These are phyloP conservation scores for Ramaria rubella DNA, from an alignment of 768 basidiomycete genomes.

Conservation along the genomic window DNA sequence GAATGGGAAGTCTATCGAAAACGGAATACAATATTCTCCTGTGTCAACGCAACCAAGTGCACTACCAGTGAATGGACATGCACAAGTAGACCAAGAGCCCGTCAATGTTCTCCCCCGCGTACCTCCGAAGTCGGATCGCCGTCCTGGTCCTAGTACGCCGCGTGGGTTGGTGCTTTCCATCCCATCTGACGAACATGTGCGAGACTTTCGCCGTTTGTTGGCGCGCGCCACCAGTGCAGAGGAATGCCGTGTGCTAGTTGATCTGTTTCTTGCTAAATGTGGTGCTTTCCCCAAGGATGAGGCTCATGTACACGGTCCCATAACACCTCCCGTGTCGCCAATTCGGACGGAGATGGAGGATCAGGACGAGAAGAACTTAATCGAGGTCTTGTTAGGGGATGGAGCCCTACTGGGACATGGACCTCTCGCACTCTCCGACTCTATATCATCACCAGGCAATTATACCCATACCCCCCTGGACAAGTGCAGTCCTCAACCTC, in stretches of 20 bases:
- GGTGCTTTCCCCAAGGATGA: conserved; percentile 35
- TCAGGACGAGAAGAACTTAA: conserved; percentile 1
- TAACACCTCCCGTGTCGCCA: not conserved
- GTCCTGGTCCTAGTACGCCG: not conserved
- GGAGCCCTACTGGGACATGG: not conserved
- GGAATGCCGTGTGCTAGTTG: conserved; percentile 80
- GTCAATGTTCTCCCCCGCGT: not conserved
- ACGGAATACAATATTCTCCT: not conserved
- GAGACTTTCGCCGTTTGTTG: conserved; percentile 63
- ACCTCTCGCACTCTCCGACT: not conserved
- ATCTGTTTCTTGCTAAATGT: conserved; percentile 69
- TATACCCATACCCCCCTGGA: too few relatives aligned
- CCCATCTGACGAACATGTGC: conserved; percentile 41
- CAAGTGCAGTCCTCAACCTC: not conserved
- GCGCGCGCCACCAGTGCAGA: conserved; percentile 63
- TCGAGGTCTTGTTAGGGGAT: conserved; percentile 16
- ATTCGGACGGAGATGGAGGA: not conserved
- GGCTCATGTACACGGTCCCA: not conserved
- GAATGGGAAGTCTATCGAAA: not conserved
- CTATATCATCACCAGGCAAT: not conserved
- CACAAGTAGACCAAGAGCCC: not conserved
- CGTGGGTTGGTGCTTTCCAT: conserved; percentile 13
- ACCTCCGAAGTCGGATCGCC: not conserved
- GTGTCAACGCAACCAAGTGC: not conserved
- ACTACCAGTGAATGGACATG: not conserved